Evolutionary conservation across 2,329 filamentous ascomycete species (phyloP), one percentile per base, ranked within the genome.

Genomic region (Exophiala viscosa): DNA sequence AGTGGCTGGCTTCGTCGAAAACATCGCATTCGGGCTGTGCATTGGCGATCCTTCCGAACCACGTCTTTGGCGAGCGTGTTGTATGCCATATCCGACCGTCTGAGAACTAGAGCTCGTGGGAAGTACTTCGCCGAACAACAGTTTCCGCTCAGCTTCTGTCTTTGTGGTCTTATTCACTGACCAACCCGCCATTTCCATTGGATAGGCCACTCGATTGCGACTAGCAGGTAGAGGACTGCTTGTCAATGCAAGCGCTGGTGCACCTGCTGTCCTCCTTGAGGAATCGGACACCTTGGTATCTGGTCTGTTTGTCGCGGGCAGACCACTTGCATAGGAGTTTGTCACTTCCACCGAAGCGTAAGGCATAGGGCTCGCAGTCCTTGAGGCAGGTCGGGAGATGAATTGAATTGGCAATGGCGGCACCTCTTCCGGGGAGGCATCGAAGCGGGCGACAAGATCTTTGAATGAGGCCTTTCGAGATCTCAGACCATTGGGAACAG

Each of bases 401-500:
- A 67, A 65, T 23, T 65, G 60, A 18, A 64, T 64, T 7, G 73
- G 74, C 11, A 73, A 53, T 3, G 74, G 74, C 18, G 69, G 71
- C 44, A 72, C 62, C 55, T 73, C 69, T 57, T 76, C 74, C 32
- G 64, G 73, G 60, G 77, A 83, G 65, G 85, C 82, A 52, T 63
- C 87, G 71, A 92, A 93, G 49, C 81, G 84, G 69, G 85, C 88
- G 64, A 88, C 84, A 57, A 93, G 76, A 65, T 93, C 88, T 70
- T 86, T 89, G 61, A 93, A 87, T 55, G 86, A 91, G n/a, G 83
- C 77, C 60, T 86, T 79, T 60, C 72, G 70, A 28, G 56, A 50
- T 18, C 48, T 60, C 41, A 57, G 45, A 23, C 33, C 23, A 41
- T 55, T 49, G 34, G 51, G 50, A 17, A 46, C 32, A 4, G 48